These are phyloP conservation scores for Scalesia atractyloides DNA, from an alignment of 129 eudicot genomes.

Conservation along the genomic window DNA sequence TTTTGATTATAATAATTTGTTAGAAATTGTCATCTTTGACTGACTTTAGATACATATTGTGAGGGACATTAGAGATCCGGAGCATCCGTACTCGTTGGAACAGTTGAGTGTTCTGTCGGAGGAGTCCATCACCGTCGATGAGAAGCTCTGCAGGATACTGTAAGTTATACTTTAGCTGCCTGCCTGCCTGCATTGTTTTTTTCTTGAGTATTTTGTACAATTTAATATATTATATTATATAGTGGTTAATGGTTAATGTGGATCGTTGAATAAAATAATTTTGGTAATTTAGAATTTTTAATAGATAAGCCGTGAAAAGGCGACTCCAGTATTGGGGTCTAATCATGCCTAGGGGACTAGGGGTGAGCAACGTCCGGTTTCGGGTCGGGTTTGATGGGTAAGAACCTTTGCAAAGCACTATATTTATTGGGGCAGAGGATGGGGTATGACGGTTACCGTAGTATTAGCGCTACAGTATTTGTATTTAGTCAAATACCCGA, in stretches of 20 bases:
- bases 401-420: no score
- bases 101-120: constrained; percentile 86
- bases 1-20: not conserved
- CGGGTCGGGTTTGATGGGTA: no score
- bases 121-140: constrained; percentile 80
- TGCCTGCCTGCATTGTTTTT: not conserved
- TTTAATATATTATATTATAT: not conserved
- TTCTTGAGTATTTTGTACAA: not conserved
- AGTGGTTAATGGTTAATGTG: not conserved
- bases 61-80: constrained; percentile 89
- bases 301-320: not conserved
- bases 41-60: constrained; percentile 61
- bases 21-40: constrained; percentile 55
- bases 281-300: not conserved
- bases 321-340: not conserved
- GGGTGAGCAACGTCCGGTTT: no score
- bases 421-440: not conserved
- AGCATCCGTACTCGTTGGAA: constrained; percentile 89
- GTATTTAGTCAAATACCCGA: no score
- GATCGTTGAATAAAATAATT: not conserved
- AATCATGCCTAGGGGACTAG: not conserved
- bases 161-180: constrained; percentile 30
- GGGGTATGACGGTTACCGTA: not conserved
- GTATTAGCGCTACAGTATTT: not conserved
- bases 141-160: constrained; percentile 76